Base-by-base conservation (phyloP, 1,284 basidiomycete species). In the Thelephora terrestris region DNA sequence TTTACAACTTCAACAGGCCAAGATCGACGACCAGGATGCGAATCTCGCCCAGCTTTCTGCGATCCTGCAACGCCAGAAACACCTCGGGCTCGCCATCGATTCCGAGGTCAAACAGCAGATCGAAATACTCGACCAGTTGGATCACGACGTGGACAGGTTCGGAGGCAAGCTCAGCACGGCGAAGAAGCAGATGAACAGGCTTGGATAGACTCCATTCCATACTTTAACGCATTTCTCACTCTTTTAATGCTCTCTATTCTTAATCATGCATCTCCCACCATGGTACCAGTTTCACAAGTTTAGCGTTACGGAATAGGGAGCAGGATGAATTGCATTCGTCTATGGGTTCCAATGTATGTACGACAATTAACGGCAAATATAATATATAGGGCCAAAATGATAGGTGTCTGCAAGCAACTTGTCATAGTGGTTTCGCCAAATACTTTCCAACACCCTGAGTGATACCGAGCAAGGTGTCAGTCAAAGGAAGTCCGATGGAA, bases 71-170 rank as follows among this genome's bases (percentile, higher is more conserved):
- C 75, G 91, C 37, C 94, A 98, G 67, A 76, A 82, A 55, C 80
- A 87, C 48, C 76, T 98, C 43, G 95, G 94, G 9, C 73, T 89
- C 53, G 91, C 92, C 16, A 98, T 99, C 54, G 75, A 79, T 50
- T 73, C 76, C 47, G 95, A 99, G 69, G 79, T 99, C 50, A 71
- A 70, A 5, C 70, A 82, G 56, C 95, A 98, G 68, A 93, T 82
- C 56, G 91, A 94, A 60, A 65, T 96, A 65, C 67, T 98, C 55
- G 88, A 94, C 59, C 78, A 80, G 58, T 68, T 98, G 47, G 74
- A 81, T 18, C 65, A 73, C 37, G 81, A 92, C 47, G 81, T 92
- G 40, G 87, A 88, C 57, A 67, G 68, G 18, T 82, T 86, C 2
- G 83, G 84, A 43, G 72, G 71, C 27, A 94, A 92, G 68, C 71